Percentiles rank a stretch among this genome's conserved stretches.
Evolutionary conservation across 495 filamentous ascomycete genomes (phyloP).

Genomic region (Jackrogersella multiformis): DNA sequence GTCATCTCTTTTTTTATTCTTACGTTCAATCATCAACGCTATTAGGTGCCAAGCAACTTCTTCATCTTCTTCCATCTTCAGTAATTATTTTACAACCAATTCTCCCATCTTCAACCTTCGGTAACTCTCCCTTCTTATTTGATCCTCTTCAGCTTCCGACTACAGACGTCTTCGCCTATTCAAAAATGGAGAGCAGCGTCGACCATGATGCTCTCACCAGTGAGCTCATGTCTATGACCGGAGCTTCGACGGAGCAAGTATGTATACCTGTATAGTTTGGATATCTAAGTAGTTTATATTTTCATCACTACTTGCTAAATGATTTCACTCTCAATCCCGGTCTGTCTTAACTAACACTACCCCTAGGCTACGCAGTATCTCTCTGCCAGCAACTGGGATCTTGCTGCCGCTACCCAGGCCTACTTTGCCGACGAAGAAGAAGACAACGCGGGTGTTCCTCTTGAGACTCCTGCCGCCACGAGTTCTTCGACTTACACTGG

Average conservation of each 20-base stretch:
- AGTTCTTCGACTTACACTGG: conserved; percentile 55
- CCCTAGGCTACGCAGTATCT: conserved; percentile 78
- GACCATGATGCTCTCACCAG: conserved; percentile 75
- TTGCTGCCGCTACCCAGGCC: conserved; percentile 71
- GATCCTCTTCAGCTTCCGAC: not conserved
- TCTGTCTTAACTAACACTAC: conserved; percentile 1
- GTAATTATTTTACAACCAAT: too few species aligned
- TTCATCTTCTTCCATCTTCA: too few species aligned
- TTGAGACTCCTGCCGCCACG: not conserved
- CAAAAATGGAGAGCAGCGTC: conserved; percentile 55
- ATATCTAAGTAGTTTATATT: not conserved
- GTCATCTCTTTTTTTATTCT: too few species aligned
- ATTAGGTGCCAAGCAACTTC: too few species aligned
- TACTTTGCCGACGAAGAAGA: conserved; percentile 76
- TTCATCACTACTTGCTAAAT: not conserved
- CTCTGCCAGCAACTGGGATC: conserved; percentile 71
- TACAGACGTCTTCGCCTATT: not conserved
- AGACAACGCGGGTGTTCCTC: conserved; percentile 55
- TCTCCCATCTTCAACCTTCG: too few species aligned
- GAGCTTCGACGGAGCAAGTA: conserved; percentile 71
- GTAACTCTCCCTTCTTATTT: not conserved
- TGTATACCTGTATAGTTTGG: conserved; percentile 26
- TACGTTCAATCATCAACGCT: too few species aligned
- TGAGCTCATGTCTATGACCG: conserved; percentile 78
- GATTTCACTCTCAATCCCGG: not conserved